phyloP scores from a whole-genome alignment of 1,284 basidiomycete species.

The Athelia psychrophila region DNA sequence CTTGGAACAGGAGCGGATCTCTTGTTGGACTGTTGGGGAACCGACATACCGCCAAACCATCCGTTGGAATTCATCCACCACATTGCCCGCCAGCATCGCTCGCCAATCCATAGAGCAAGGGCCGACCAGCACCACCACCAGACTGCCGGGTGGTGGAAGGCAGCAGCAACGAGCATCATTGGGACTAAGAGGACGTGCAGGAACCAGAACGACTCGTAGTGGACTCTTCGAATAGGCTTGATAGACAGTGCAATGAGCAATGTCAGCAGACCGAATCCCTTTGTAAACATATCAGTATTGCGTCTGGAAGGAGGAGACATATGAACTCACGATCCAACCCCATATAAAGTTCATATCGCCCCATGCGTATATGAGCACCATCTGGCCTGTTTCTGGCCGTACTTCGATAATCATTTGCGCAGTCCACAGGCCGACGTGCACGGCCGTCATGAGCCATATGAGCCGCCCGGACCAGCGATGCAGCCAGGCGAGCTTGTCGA shows the following conservation, averaged over 20 bases:
- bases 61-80: constrained; percentile 70
- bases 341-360: constrained; percentile 71
- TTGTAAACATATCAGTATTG: constrained; percentile 5
- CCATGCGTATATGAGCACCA: constrained; percentile 65
- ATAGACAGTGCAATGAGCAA: constrained; percentile 65
- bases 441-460: constrained; percentile 66
- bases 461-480: constrained; percentile 76
- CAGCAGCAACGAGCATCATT: constrained; percentile 57
- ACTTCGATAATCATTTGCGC: constrained; percentile 64
- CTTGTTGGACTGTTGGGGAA: neutral
- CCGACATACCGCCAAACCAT: constrained; percentile 24
- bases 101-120: constrained; percentile 62
- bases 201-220: constrained; percentile 79
- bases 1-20: neutral
- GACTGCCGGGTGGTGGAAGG: constrained; percentile 68
- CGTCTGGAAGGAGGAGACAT: constrained; percentile 5
- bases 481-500: constrained; percentile 74
- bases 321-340: constrained; percentile 64
- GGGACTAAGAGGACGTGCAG: constrained; percentile 68
- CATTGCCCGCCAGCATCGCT: constrained; percentile 57
- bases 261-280: constrained; percentile 75
- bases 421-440: constrained; percentile 77
- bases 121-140: constrained; percentile 72
- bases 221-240: constrained; percentile 57
- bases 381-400: constrained; percentile 43